Percentiles rank a stretch among this genome's conserved stretches.
These are phyloP conservation scores for Hippophae rhamnoides DNA, from an alignment of 306 rosid genomes.

Conservation along the genomic window DNA sequence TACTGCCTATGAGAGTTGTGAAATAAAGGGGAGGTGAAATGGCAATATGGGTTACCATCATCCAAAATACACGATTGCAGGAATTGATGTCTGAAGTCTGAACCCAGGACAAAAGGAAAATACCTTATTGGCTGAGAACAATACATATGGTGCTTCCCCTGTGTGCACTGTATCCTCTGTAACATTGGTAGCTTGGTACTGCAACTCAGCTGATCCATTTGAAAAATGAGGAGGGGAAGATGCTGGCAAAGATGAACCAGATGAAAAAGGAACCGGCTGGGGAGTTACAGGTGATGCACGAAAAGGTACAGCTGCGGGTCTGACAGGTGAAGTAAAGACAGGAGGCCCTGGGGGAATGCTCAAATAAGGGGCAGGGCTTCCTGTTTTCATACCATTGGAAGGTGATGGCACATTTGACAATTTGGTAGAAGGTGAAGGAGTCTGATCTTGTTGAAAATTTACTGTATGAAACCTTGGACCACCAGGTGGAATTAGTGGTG, in stretches of 20 bases:
- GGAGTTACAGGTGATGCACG: constrained; percentile 90
- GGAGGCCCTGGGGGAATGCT: constrained; percentile 99
- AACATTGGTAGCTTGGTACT: constrained; percentile 44
- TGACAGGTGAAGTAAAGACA: constrained; percentile 85
- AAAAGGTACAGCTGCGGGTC: constrained; percentile 89
- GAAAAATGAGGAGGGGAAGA: constrained; percentile 50
- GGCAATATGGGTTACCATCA: too few species aligned
- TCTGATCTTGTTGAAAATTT: constrained; percentile 53
- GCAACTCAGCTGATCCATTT: constrained; percentile 48
- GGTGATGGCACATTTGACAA: constrained; percentile 41
- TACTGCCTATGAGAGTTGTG: too few species aligned
- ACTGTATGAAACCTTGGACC: constrained; percentile 52
- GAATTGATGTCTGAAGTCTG: neutral
- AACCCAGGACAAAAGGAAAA: constrained; percentile 12
- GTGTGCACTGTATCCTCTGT: constrained; percentile 31
- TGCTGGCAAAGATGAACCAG: constrained; percentile 50
- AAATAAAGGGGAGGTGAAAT: too few species aligned
- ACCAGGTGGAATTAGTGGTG: constrained; percentile 31
- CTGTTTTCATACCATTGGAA: constrained; percentile 52
- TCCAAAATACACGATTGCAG: neutral
- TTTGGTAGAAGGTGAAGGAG: constrained; percentile 39
- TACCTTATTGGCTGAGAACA: constrained; percentile 90
- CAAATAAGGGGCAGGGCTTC: constrained; percentile 64
- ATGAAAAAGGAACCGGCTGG: constrained; percentile 78
- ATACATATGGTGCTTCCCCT: constrained; percentile 64